These are phyloP conservation scores for Phytophthora sp. DNA, from an alignment of 352 stramenopile species.

Conservation along the genomic window DNA sequence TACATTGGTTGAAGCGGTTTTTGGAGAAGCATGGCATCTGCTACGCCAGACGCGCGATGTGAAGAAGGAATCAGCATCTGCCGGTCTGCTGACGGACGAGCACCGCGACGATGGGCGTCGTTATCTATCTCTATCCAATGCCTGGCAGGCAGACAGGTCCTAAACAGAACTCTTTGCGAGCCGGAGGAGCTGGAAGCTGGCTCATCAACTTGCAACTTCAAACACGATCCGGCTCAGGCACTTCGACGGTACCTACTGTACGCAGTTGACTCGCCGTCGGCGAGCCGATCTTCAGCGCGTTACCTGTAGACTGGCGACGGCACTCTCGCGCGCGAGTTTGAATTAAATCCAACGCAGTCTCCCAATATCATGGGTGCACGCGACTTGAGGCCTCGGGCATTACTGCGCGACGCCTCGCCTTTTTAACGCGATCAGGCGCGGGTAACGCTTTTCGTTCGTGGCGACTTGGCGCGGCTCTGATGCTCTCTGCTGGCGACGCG, in stretches of 20 bases:
- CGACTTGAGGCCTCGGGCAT: conserved; percentile 39
- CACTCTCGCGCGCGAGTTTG: conserved; percentile 17
- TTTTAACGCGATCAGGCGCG: conserved; percentile 26
- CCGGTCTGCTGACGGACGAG: conserved; percentile 3
- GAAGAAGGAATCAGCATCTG: conserved; percentile 23
- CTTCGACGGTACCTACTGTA: conserved; percentile 29
- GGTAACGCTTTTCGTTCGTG: conserved; percentile 35
- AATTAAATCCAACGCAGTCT: conserved; percentile 36
- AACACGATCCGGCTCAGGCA: conserved; percentile 31
- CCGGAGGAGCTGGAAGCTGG: conserved; percentile 3
- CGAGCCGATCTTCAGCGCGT: conserved; percentile 7
- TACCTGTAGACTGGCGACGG: conserved; percentile 9
- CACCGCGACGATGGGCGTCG: background rate
- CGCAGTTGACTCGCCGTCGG: conserved; percentile 17
- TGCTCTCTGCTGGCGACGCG: conserved; percentile 26
- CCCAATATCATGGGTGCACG: conserved; percentile 24
- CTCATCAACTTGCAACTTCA: conserved; percentile 27
- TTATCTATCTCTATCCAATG: too few relatives aligned
- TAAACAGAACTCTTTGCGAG: conserved; percentile 7
- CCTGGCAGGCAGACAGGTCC: background rate
- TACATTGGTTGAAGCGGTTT: conserved; percentile 21
- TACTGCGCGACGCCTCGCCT: conserved; percentile 28
- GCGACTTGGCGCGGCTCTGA: conserved; percentile 11
- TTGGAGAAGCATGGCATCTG: conserved; percentile 10
- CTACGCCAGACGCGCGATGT: conserved; percentile 25